A percentile compares a stretch with the other conserved stretches of the same genome.
phyloP scores from a whole-genome alignment of 2,329 filamentous ascomycete species.

The Arthrobotrys sinensis region DNA sequence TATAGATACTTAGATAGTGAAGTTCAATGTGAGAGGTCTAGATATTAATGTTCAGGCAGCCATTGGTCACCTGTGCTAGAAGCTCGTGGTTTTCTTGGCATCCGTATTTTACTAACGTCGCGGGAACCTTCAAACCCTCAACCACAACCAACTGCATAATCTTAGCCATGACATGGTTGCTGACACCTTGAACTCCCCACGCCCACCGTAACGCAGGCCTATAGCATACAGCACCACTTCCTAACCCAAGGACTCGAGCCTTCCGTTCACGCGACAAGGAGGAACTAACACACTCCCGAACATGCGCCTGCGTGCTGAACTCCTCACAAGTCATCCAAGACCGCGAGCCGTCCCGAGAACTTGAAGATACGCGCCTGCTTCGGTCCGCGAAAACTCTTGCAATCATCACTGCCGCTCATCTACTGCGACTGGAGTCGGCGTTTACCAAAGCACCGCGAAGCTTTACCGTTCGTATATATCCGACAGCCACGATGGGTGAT shows the following conservation, averaged over 20 bases:
- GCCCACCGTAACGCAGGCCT: constrained; percentile 24
- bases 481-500: constrained; percentile 75
- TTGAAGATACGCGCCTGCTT: constrained; percentile 22
- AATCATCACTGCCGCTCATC: neutral
- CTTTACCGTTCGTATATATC: neutral
- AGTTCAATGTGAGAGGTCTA: no score
- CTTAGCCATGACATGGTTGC: neutral
- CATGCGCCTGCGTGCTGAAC: constrained; percentile 41
- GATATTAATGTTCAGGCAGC: neutral
- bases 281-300: constrained; percentile 17
- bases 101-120: neutral
- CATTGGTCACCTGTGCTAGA: neutral
- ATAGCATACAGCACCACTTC: neutral
- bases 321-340: constrained; percentile 29
- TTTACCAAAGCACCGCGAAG: neutral
- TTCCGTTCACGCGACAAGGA: neutral
- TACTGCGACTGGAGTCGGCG: no score
- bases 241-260: neutral
- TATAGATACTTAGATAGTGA: neutral
- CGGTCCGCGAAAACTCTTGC: neutral
- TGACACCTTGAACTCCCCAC: constrained; percentile 15
- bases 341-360: constrained; percentile 47
- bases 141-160: neutral
- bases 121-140: neutral
- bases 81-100: constrained; percentile 5